Conservation (phyloP, 2,329 filamentous ascomycete genomes). For the Monilinia laxa region DNA sequence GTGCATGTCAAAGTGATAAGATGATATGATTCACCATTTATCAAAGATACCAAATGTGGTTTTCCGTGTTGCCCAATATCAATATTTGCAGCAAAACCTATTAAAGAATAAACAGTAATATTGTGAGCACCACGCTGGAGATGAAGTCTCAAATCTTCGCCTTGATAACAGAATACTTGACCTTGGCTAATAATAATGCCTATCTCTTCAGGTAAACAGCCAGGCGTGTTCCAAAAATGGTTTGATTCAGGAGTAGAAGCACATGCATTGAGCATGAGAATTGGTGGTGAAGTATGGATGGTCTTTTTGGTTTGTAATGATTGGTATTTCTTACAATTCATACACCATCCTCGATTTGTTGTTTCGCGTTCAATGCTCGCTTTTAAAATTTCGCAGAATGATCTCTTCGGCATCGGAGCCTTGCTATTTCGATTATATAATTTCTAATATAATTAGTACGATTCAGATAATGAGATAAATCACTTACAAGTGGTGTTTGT, state of each 20-base stretch:
- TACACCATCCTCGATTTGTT: constrained; percentile 89
- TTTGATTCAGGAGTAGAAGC: constrained; percentile 70
- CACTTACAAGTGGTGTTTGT: constrained; percentile 37
- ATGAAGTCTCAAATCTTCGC: constrained; percentile 80
- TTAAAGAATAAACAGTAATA: constrained; percentile 85
- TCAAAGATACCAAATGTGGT: constrained; percentile 84
- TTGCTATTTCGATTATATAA: constrained; percentile 50
- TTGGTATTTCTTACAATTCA: constrained; percentile 86
- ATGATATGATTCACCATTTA: constrained; percentile 64
- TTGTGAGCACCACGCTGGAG: constrained; percentile 76
- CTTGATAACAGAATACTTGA: constrained; percentile 94
- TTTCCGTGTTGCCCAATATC: constrained; percentile 83
- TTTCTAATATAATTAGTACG: constrained; percentile 44
- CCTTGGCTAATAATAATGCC: constrained; percentile 86
- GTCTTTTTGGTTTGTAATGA: constrained; percentile 81
- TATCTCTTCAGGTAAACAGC: constrained; percentile 91
- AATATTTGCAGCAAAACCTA: constrained; percentile 87
- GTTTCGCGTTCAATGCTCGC: constrained; percentile 86
- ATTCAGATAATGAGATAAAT: neutral
- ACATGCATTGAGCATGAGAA: constrained; percentile 86
- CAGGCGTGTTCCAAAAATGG: constrained; percentile 81
- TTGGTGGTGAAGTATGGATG: constrained; percentile 75
- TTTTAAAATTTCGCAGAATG: constrained; percentile 90
- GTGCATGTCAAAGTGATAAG: constrained; percentile 18
- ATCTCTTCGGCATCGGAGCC: constrained; percentile 55